Evolutionary conservation across 2,329 filamentous ascomycete genomes (phyloP), one percentile per base, ranked within the genome.

Genomic region (Xylaria sp.): DNA sequence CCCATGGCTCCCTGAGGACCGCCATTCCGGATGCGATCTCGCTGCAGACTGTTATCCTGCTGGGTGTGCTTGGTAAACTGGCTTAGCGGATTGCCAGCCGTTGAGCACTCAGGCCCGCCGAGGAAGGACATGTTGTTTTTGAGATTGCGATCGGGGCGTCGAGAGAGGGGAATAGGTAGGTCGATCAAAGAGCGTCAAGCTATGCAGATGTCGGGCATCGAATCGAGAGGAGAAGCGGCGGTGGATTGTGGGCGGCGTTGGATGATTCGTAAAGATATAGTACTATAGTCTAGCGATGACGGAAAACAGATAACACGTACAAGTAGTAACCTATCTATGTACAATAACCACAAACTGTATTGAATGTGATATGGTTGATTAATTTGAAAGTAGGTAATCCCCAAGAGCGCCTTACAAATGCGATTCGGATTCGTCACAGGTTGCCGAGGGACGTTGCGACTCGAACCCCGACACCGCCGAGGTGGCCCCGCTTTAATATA

Each of bases 41-140:
- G 88, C 83, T 98, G 96, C 66, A 98, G 85, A 66, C 93, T 96
- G 83, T 94, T 97, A 84, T 99, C 96, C 86, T 97, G 93, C 79
- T 97, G 93, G 66, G 96, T 93, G 81, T 97, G 94, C 82, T 99
- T 99, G 72, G 94, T 93, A 81, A 99, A 97, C 85, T 98, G 96
- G 79, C 93, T 95, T 77, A 99, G 90, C 66, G 97, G 96, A 81
- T 99, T 99, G 78, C 92, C 93, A 73, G 93, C 94, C 70, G 96
- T 97, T 65, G 95, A 98, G 87, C 96, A 99, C 84, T 98, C 96
- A 75, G 95, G 67, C 38, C 77, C 92, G 75, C 95, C 93, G 77
- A 98, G 88, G 81, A 99, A 98, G 64, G 95, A 97, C 95, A 99
- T 98, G 74, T 70, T 84, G 75, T 63, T 67, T 68, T 58, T 23